These are phyloP conservation scores for Mortierella sp. DNA, from an alignment of 371 early-diverging fungal species.

Conservation along the genomic window DNA sequence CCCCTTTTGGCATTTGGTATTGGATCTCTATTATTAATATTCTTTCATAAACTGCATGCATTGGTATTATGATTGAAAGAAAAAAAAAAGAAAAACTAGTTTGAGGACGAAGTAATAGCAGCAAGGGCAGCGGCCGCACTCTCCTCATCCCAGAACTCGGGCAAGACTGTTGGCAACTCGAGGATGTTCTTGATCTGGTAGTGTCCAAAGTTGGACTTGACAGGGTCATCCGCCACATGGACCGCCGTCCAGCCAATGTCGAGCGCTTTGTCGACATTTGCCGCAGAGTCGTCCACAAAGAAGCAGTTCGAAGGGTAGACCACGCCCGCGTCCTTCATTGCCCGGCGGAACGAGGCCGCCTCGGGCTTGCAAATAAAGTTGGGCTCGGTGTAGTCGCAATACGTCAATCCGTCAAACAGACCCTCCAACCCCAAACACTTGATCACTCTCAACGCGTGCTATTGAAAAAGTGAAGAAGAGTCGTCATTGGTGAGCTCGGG, in stretches of 20 bases:
- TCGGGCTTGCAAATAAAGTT: slow-evolving; percentile 87
- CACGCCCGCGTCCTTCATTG: slow-evolving; percentile 80
- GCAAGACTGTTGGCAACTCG: slow-evolving; percentile 72
- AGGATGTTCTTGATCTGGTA: slow-evolving; percentile 72
- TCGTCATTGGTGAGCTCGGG: not conserved
- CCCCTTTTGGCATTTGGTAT: not conserved
- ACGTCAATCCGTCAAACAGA: slow-evolving; percentile 86
- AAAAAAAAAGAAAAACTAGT: not conserved
- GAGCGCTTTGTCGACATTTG: slow-evolving; percentile 76
- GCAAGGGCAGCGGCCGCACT: not conserved
- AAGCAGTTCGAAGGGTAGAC: slow-evolving; percentile 70
- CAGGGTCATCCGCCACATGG: slow-evolving; percentile 69
- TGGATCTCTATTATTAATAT: not conserved
- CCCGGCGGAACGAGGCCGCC: slow-evolving; percentile 66
- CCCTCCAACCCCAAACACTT: slow-evolving; percentile 75
- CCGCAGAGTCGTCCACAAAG: slow-evolving; percentile 83
- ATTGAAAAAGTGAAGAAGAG: slow-evolving; percentile 10
- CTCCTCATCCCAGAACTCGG: slow-evolving; percentile 64
- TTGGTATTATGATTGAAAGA: no score
- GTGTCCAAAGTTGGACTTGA: slow-evolving; percentile 64
- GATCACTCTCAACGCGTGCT: slow-evolving; percentile 82
- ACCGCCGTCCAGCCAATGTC: slow-evolving; percentile 81
- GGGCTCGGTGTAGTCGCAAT: slow-evolving; percentile 79
- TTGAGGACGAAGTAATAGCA: not conserved
- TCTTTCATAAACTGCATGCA: no score